Evolutionary conservation across 2,329 filamentous ascomycete species (phyloP), one percentile per base, ranked within the genome.

Genomic region (Orbilia brochopaga): DNA sequence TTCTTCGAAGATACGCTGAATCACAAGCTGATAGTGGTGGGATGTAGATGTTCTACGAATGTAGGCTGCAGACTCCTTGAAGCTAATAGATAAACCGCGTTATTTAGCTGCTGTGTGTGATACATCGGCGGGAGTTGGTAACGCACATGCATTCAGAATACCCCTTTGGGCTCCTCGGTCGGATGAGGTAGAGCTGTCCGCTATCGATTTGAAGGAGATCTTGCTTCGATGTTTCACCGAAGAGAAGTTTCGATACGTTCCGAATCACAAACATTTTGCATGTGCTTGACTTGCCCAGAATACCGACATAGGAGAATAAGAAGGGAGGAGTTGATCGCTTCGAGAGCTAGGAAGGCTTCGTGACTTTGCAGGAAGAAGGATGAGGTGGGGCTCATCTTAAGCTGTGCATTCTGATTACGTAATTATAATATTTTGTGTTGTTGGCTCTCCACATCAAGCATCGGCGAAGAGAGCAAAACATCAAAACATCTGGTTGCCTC

Each of bases 1-100:
- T 81, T 99, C 94, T 78, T 99, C 94, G 83, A 96, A 99, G 69
- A 93, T 93, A 72, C 94, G 87, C 79, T 99, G 94, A 46, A 97
- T 86, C 44, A 97, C 93, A 11, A 99, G 90, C 80, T 99, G 94
- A 79, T 97, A 99, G 78, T 99, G 92, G 78, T 90, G 97, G 60
- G 97, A 92, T 79, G 96, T 92, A 19, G 90, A 92, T 15, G 94
- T 97, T 74, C 91, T 88, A 75, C 95, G 89, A 78, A 99, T 95
- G 74, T 89, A 91, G 59, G 93, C 91, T 52, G 91, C 90, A 42
- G 92, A 90, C 87, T 99, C 94, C 80, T 94, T 96, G 85, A 97
- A 99, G 81, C 76, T 77, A 21, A 23, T 51, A 30, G 17, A 40
- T 55, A 51, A 54, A 6, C 2, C 19, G 5, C 15, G 13, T 27